These are phyloP conservation scores for Dactylellina leptospora DNA, from an alignment of 2,329 filamentous ascomycete species.

Conservation along the genomic window DNA sequence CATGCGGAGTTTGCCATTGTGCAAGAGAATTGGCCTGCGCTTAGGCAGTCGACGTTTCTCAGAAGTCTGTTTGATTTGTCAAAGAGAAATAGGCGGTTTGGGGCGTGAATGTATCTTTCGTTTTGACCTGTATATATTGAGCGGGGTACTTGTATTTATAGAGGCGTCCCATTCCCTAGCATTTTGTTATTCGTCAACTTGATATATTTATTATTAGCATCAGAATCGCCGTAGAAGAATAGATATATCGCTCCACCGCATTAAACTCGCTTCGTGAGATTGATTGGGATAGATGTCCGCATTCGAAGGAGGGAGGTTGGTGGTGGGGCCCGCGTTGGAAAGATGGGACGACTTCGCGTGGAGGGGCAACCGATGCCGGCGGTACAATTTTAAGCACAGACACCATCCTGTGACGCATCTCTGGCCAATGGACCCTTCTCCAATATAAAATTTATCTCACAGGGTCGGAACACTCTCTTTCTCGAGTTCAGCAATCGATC, in stretches of 20 bases:
- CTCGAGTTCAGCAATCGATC: neutral
- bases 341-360: slow-evolving; percentile 41
- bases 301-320: slow-evolving; percentile 1
- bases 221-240: too few species aligned
- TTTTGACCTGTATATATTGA: neutral
- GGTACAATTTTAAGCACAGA: slow-evolving; percentile 42
- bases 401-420: slow-evolving; percentile 33
- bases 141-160: neutral
- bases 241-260: too few species aligned
- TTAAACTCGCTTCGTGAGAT: too few species aligned
- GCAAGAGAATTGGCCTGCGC: slow-evolving; percentile 42
- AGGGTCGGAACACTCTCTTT: neutral
- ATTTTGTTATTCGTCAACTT: too few species aligned
- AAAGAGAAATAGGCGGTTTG: slow-evolving; percentile 34
- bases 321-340: slow-evolving; percentile 3
- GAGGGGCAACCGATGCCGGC: slow-evolving; percentile 48
- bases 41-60: slow-evolving; percentile 40
- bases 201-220: too few species aligned
- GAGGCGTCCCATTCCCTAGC: too few species aligned
- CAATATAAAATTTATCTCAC: neutral
- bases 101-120: slow-evolving; percentile 3
- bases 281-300: too few species aligned
- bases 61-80: slow-evolving; percentile 37
- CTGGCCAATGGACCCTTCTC: neutral
- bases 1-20: slow-evolving; percentile 45